A percentile compares a stretch with the other conserved stretches of the same genome.
phyloP scores from a whole-genome alignment of 306 rosid species.

The Cucumis cinereus region DNA sequence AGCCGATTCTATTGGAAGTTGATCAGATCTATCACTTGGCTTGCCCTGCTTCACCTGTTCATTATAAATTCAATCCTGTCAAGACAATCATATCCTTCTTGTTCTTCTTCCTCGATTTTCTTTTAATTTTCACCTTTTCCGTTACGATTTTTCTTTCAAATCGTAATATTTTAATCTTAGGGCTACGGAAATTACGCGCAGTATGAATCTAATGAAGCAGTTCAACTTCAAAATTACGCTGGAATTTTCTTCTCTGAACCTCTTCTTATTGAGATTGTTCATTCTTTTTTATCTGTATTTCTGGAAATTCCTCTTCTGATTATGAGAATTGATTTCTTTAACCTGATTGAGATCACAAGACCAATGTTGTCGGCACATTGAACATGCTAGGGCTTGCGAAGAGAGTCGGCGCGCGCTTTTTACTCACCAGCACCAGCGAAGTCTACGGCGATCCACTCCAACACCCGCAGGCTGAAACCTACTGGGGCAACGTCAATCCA shows the following conservation, averaged over 20 bases:
- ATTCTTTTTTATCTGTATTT: neutral
- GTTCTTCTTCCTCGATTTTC: neutral
- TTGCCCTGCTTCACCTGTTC: slow-evolving; percentile 94
- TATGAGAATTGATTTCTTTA: neutral
- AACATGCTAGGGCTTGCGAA: slow-evolving; percentile 90
- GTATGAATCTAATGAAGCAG: neutral
- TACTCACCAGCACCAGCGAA: slow-evolving; percentile 87
- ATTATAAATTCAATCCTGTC: slow-evolving; percentile 91
- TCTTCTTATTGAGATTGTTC: neutral
- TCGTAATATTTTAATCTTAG: neutral
- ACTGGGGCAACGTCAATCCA: slow-evolving; percentile 97
- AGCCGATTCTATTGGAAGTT: slow-evolving; percentile 71
- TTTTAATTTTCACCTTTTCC: neutral
- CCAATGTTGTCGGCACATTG: slow-evolving; percentile 85
- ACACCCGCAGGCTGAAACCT: slow-evolving; percentile 82
- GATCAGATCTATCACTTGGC: slow-evolving; percentile 95
- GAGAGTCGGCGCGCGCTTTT: slow-evolving; percentile 72
- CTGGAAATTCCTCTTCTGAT: neutral
- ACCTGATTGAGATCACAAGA: slow-evolving; percentile 43
- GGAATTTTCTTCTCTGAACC: neutral
- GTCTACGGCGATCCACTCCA: slow-evolving; percentile 94
- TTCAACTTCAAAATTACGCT: neutral
- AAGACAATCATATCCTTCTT: slow-evolving; percentile 85
- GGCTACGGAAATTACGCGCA: neutral
- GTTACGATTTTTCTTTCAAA: neutral